Percentiles rank a stretch among this genome's conserved stretches.
phyloP scores from a whole-genome alignment of 177 flowering plant species.

The Vitis hybrid region DNA sequence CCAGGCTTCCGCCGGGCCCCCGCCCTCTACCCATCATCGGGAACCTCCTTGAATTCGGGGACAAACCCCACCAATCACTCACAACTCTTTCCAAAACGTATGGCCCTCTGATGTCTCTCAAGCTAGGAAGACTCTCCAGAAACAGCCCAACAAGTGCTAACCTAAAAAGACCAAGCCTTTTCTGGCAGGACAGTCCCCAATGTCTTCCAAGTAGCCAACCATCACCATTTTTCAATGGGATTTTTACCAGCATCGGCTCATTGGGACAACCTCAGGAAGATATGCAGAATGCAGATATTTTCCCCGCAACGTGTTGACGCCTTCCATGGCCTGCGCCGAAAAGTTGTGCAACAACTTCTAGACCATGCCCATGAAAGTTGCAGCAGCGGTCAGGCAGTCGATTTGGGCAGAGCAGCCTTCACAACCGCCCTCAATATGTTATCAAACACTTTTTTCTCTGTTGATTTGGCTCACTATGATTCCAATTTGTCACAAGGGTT shows the following conservation, averaged over 20 bases:
- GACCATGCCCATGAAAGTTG: conserved; percentile 2
- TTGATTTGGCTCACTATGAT: conserved; percentile 12
- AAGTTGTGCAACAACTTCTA: conserved; percentile 18
- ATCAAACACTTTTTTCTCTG: conserved; percentile 24
- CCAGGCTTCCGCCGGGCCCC: conserved; percentile 20
- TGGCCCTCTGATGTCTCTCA: conserved; percentile 21
- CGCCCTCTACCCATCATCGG: conserved; percentile 15
- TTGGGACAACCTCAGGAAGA: conserved; percentile 17
- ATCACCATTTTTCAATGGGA: conserved; percentile 3
- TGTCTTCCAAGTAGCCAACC: neutral
- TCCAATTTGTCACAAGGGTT: conserved; percentile 15
- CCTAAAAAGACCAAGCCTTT: conserved; percentile 7
- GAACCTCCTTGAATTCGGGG: conserved; percentile 12
- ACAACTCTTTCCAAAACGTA: conserved; percentile 8
- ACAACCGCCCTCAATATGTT: conserved; percentile 15
- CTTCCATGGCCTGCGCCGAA: conserved; percentile 6
- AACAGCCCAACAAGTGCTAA: conserved; percentile 10
- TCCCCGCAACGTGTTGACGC: conserved; percentile 10
- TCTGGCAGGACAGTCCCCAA: conserved; percentile 4
- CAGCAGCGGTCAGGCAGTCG: neutral
- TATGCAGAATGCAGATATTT: conserved; percentile 17
- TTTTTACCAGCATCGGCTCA: neutral
- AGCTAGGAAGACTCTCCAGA: conserved; percentile 9
- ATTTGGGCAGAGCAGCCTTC: conserved; percentile 15
- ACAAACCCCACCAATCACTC: conserved; percentile 11